Conservation (phyloP, 2,329 filamentous ascomycete species). For the Microcyclospora pomicola region DNA sequence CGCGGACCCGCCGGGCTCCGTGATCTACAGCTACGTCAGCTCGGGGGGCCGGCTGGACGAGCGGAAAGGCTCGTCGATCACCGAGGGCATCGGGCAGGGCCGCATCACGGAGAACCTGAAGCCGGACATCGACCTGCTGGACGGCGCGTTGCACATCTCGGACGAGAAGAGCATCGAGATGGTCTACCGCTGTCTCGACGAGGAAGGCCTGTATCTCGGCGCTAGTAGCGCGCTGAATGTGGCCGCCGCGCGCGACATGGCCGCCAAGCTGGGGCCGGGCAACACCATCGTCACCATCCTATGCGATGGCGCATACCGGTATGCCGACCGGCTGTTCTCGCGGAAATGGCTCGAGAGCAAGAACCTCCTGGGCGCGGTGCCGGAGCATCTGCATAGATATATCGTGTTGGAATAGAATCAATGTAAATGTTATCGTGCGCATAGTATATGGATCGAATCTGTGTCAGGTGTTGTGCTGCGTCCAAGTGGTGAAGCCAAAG, state of each 20-base stretch:
- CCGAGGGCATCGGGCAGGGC: conserved; percentile 94
- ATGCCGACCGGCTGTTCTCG: conserved; percentile 87
- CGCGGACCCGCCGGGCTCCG: conserved; percentile 85
- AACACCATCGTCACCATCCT: conserved; percentile 87
- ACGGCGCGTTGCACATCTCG: conserved; percentile 69
- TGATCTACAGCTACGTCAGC: conserved; percentile 81
- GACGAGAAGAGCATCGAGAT: conserved; percentile 95
- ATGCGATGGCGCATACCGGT: conserved; percentile 93
- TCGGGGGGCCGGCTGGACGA: conserved; percentile 75
- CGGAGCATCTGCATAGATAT: conserved; percentile 78
- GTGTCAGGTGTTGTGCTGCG: too few relatives aligned
- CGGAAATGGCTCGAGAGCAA: conserved; percentile 81
- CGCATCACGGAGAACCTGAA: conserved; percentile 88
- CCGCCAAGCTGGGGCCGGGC: conserved; percentile 75
- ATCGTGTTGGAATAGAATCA: conserved; percentile 62
- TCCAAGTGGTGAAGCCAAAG: too few relatives aligned
- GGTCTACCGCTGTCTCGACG: conserved; percentile 91
- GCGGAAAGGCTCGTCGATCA: conserved; percentile 74
- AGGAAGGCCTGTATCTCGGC: conserved; percentile 89
- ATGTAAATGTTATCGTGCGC: background rate
- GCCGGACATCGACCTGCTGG: conserved; percentile 70
- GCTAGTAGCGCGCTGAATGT: conserved; percentile 92
- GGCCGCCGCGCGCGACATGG: conserved; percentile 85
- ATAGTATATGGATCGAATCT: too few relatives aligned
- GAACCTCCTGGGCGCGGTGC: conserved; percentile 67